Evolutionary conservation across 352 stramenopile genomes (phyloP).

Genomic region (Pythium inflatum): DNA sequence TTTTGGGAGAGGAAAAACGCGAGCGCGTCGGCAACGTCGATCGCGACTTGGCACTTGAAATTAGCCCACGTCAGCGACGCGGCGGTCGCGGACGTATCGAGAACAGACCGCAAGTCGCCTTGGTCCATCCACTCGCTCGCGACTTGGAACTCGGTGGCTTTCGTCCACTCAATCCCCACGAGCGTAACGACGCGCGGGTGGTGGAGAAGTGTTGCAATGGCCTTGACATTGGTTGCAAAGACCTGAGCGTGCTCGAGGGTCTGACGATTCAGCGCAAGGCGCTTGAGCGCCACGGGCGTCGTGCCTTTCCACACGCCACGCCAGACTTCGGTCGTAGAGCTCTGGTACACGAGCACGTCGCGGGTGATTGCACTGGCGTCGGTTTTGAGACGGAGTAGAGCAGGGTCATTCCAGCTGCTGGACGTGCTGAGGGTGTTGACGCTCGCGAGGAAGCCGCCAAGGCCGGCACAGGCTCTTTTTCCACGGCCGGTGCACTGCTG

Average conservation of each 20-base stretch:
- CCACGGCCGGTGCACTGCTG: too few relatives aligned
- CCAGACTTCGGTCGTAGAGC: constrained; percentile 47
- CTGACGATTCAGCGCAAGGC: constrained; percentile 55
- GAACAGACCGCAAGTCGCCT: constrained; percentile 34
- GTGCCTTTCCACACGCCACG: constrained; percentile 61
- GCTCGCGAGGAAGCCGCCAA: not conserved
- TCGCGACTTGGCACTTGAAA: constrained; percentile 25
- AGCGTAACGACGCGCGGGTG: constrained; percentile 72
- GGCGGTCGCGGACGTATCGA: constrained; percentile 31
- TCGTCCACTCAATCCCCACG: constrained; percentile 68
- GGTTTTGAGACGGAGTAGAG: not conserved
- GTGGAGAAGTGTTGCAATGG: constrained; percentile 57
- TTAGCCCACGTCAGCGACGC: constrained; percentile 60
- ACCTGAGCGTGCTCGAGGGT: constrained; percentile 51
- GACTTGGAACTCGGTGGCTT: constrained; percentile 61
- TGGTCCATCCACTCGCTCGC: constrained; percentile 75
- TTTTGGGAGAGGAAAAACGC: not conserved
- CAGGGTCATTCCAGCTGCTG: not conserved
- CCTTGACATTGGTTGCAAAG: constrained; percentile 66
- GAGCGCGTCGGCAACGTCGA: not conserved
- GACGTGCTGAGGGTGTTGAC: not conserved
- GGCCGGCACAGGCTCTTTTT: too few relatives aligned
- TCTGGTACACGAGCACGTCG: not conserved
- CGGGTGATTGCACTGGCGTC: not conserved
- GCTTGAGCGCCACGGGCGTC: constrained; percentile 68